Percentiles rank a stretch among this genome's conserved stretches.
These are phyloP conservation scores for Albugo laibachii DNA, from an alignment of 352 stramenopile species.

Conservation along the genomic window DNA sequence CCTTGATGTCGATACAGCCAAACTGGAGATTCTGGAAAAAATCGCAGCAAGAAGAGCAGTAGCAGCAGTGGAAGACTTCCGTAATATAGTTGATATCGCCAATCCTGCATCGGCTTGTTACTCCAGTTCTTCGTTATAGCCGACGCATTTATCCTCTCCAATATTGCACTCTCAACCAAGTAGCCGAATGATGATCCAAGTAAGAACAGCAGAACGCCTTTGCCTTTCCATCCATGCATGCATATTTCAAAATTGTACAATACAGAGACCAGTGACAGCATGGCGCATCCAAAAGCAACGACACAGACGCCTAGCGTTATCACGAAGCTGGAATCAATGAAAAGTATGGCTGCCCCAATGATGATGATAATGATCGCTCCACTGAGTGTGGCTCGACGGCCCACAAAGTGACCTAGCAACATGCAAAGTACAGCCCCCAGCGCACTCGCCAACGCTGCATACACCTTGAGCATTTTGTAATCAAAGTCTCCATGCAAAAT, in stretches of 20 bases:
- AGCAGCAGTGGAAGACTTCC: constrained; percentile 43
- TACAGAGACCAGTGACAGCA: constrained; percentile 51
- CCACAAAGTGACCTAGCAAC: constrained; percentile 28
- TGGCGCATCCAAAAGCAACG: constrained; percentile 39
- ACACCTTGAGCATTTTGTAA: constrained; percentile 50
- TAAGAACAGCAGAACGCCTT: constrained; percentile 72
- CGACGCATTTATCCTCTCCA: constrained; percentile 51
- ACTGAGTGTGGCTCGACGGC: constrained; percentile 46
- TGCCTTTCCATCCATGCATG: constrained; percentile 72
- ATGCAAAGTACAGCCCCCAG: constrained; percentile 29
- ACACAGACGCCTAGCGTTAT: constrained; percentile 53
- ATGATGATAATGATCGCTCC: constrained; percentile 33
- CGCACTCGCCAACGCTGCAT: constrained; percentile 26
- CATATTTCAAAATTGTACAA: constrained; percentile 81
- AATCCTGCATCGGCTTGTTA: constrained; percentile 51
- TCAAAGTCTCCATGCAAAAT: constrained; percentile 21
- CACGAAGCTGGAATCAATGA: constrained; percentile 37
- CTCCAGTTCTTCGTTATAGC: constrained; percentile 35
- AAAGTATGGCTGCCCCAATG: constrained; percentile 39
- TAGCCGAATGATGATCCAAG: constrained; percentile 43
- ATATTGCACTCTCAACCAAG: constrained; percentile 52
- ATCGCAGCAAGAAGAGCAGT: constrained; percentile 28
- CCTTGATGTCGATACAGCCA: constrained; percentile 59
- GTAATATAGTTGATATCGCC: constrained; percentile 67
- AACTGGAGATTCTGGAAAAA: constrained; percentile 56